A percentile compares a stretch with the other conserved stretches of the same genome.
Conservation (phyloP, 2,329 filamentous ascomycete genomes). For the Pseudovirgaria hyperparasitica region DNA sequence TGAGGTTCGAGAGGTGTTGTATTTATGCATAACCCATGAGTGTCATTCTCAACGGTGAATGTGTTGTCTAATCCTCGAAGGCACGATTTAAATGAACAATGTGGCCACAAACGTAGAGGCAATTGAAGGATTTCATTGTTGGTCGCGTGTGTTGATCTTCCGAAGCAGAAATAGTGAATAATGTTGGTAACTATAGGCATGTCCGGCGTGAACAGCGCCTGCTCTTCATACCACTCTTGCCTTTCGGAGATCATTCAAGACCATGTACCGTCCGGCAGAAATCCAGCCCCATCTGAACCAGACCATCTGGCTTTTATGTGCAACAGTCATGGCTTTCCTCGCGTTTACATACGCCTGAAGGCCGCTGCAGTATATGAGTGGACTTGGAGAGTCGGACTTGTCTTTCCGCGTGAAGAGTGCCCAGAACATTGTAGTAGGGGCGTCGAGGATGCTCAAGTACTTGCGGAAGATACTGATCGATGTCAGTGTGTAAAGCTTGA, state of each 20-base stretch:
- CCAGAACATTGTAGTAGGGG: constrained; percentile 53
- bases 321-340: constrained; percentile 75
- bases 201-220: too few species aligned
- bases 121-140: too few species aligned
- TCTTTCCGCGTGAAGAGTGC: constrained; percentile 38
- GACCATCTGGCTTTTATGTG: constrained; percentile 91
- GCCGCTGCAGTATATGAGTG: constrained; percentile 59
- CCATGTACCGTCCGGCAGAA: constrained; percentile 81
- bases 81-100: too few species aligned
- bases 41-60: too few species aligned
- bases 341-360: constrained; percentile 53
- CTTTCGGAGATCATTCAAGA: constrained; percentile 90
- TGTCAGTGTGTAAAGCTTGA: constrained; percentile 76
- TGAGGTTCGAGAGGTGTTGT: too few species aligned
- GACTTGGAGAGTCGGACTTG: constrained; percentile 39
- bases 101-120: too few species aligned
- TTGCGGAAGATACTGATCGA: constrained; percentile 64
- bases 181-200: too few species aligned
- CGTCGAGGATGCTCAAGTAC: constrained; percentile 67
- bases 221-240: too few species aligned
- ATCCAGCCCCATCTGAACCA: constrained; percentile 99
- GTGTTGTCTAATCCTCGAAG: too few species aligned
- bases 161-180: too few species aligned
- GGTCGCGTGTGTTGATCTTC: too few species aligned
- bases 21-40: too few species aligned